phyloP scores from a whole-genome alignment of 345 rosid genomes.

The Toxicodendron radicans region DNA sequence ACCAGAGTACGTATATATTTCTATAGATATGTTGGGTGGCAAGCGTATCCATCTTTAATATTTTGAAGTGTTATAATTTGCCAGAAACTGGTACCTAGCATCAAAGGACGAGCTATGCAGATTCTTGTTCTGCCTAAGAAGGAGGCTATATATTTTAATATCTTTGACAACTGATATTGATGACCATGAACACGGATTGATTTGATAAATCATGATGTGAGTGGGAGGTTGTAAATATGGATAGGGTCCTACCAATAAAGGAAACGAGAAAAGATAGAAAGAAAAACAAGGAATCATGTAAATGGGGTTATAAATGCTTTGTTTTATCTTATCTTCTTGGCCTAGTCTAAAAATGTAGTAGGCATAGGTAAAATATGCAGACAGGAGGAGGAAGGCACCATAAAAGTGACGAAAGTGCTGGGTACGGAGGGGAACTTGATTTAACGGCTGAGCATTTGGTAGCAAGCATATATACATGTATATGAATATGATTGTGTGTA shows the following conservation, averaged over 20 bases:
- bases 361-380: slow-evolving; percentile 25
- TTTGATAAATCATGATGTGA: slow-evolving; percentile 30
- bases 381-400: slow-evolving; percentile 26
- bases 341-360: slow-evolving; percentile 16
- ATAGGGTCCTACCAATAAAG: slow-evolving; percentile 30
- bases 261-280: slow-evolving; percentile 19
- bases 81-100: slow-evolving; percentile 1
- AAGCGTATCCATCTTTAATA: background rate
- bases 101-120: slow-evolving; percentile 11
- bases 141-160: background rate
- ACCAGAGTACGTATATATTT: too few relatives aligned
- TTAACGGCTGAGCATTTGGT: slow-evolving; percentile 25
- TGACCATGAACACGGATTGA: slow-evolving; percentile 21
- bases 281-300: slow-evolving; percentile 11
- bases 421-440: slow-evolving; percentile 45
- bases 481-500: slow-evolving; percentile 14
- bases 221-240: slow-evolving; percentile 13
- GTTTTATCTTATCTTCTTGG: slow-evolving; percentile 9
- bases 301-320: slow-evolving; percentile 12
- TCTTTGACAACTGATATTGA: background rate
- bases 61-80: background rate
- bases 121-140: slow-evolving; percentile 14
- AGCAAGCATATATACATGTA: slow-evolving; percentile 16
- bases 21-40: background rate
- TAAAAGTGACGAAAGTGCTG: slow-evolving; percentile 27